Percentiles rank a stretch among this genome's conserved stretches.
These are phyloP conservation scores for Myriosclerotinia scirpicola DNA, from an alignment of 2,329 filamentous ascomycete species.

Conservation along the genomic window DNA sequence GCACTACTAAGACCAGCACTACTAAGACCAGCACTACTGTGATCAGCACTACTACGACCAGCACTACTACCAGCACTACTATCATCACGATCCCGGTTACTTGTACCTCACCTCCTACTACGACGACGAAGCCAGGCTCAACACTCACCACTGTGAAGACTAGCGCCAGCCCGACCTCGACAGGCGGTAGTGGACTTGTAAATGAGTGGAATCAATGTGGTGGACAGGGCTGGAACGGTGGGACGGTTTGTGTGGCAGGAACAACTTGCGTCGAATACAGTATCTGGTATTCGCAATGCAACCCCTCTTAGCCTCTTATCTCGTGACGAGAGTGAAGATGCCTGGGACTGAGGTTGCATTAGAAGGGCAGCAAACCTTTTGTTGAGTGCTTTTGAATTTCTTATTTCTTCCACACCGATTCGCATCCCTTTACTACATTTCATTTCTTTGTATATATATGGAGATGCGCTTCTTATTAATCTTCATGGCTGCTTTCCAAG, in stretches of 20 bases:
- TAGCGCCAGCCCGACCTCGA: too few species aligned
- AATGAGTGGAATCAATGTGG: slow-evolving; percentile 29
- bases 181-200: slow-evolving; percentile 11
- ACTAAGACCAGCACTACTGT: too few species aligned
- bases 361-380: not conserved
- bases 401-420: not conserved
- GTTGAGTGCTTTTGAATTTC: not conserved
- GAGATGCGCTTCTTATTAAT: not conserved
- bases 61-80: too few species aligned
- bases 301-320: slow-evolving; percentile 17
- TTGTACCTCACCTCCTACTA: not conserved
- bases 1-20: too few species aligned
- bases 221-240: slow-evolving; percentile 32
- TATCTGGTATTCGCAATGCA: slow-evolving; percentile 33
- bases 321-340: not conserved
- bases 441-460: not conserved
- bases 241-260: slow-evolving; percentile 26
- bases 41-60: too few species aligned
- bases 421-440: not conserved
- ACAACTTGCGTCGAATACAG: slow-evolving; percentile 27
- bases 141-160: slow-evolving; percentile 30
- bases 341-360: rapidly evolving
- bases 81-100: too few species aligned
- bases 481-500: not conserved
- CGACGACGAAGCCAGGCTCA: slow-evolving; percentile 30